Percentiles rank a stretch among this genome's conserved stretches.
phyloP scores from a whole-genome alignment of 176 grass and related monocot species.

The Oryza coarctata region DNA sequence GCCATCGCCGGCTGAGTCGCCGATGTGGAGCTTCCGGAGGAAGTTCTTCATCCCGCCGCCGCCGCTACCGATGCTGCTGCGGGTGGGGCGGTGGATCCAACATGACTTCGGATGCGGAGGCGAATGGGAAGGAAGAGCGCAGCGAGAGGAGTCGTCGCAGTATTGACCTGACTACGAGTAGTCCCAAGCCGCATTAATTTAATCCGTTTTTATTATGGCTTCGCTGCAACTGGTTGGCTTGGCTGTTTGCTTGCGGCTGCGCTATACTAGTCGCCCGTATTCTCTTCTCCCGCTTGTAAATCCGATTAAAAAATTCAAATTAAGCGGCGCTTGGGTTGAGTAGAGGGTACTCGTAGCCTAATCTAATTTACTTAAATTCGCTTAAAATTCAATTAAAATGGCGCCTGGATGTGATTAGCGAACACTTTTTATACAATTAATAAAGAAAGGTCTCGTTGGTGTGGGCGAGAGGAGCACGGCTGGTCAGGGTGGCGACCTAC shows the following conservation, averaged over 20 bases:
- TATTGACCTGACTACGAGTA: constrained; percentile 56
- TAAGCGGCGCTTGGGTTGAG: no score
- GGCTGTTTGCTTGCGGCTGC: constrained; percentile 19
- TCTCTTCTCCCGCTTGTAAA: background rate
- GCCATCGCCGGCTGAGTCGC: constrained; percentile 47
- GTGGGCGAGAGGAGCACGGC: no score
- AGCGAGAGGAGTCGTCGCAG: background rate
- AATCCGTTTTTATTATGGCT: constrained; percentile 20
- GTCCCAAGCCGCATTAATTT: constrained; percentile 49
- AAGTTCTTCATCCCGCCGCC: constrained; percentile 76
- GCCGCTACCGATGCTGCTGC: background rate
- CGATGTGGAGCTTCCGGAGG: constrained; percentile 96
- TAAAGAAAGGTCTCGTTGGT: constrained; percentile 27
- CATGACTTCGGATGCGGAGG: constrained; percentile 44
- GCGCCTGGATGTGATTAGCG: constrained; percentile 19
- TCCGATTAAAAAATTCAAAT: no score
- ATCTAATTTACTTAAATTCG: background rate
- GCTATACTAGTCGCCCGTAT: background rate
- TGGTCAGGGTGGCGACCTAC: no score
- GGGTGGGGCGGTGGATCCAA: constrained; percentile 56
- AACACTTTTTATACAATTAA: constrained; percentile 18
- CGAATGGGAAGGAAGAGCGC: background rate
- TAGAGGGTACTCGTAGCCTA: background rate
- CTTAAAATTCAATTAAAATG: background rate
- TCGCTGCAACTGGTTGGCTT: background rate